These are phyloP conservation scores for Aspergillus sojae DNA, from an alignment of 2,329 filamentous ascomycete genomes.

Conservation along the genomic window DNA sequence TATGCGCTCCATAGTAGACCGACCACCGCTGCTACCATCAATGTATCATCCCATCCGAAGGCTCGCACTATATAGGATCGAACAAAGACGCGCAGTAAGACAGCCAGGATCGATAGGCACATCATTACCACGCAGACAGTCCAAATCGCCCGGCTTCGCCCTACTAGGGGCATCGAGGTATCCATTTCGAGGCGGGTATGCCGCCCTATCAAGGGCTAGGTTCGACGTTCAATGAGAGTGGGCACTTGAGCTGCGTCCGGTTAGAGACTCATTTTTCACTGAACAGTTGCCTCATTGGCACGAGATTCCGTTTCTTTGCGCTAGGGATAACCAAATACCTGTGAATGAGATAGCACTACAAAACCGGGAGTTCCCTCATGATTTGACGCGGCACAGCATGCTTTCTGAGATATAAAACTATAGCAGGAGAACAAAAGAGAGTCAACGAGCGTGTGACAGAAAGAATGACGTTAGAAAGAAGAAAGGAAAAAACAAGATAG, in stretches of 20 bases:
- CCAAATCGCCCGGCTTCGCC: conserved; percentile 24
- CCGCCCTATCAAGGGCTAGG: not conserved
- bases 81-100: conserved; percentile 25
- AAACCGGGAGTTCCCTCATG: not conserved
- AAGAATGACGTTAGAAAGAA: not conserved
- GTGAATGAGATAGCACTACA: not conserved
- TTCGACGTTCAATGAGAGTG: not conserved
- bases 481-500: not conserved
- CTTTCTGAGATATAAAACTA: not conserved
- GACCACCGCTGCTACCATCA: conserved; percentile 29
- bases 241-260: not conserved
- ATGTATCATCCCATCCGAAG: conserved; percentile 29
- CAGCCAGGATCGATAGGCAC: conserved; percentile 20
- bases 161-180: conserved; percentile 19
- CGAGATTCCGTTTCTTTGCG: not conserved
- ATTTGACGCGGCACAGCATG: not conserved
- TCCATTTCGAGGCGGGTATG: conserved; percentile 8
- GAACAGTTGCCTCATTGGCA: not conserved
- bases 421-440: not conserved
- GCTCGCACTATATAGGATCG: conserved; percentile 23
- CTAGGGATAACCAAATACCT: not conserved
- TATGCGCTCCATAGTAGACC: not conserved
- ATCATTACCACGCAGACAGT: conserved; percentile 22
- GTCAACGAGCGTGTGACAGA: not conserved
- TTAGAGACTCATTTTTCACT: not conserved